Percentiles rank a stretch among this genome's conserved stretches.
Conservation (phyloP, 225 moss, liverwort and hornwort genomes). For the Rhytidiadelphus loreus region DNA sequence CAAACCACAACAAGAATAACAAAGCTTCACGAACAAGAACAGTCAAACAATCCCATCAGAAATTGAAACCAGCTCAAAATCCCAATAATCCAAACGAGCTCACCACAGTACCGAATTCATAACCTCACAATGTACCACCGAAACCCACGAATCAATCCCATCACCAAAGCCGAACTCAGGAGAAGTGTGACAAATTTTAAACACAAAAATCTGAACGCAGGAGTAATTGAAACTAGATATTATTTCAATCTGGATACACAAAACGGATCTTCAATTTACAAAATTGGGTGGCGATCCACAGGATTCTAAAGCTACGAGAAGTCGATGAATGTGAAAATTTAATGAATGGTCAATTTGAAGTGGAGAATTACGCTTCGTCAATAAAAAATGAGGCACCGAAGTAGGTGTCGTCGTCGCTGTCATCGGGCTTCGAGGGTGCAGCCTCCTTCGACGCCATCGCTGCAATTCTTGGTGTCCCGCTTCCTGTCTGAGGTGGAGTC, state of each 20-base stretch:
- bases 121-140: neutral
- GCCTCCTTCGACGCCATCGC: slow-evolving; percentile 8
- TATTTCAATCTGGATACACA: neutral
- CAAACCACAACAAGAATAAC: neutral
- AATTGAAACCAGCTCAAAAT: neutral
- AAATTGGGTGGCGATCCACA: neutral
- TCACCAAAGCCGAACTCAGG: neutral
- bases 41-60: neutral
- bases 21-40: neutral
- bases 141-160: neutral
- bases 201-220: neutral
- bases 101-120: neutral
- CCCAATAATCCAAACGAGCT: neutral
- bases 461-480: neutral
- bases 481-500: neutral
- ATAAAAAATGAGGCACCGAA: slow-evolving; percentile 42
- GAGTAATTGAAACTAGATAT: neutral
- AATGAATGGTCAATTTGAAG: neutral
- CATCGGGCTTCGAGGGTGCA: neutral
- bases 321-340: neutral
- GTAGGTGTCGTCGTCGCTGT: slow-evolving; percentile 27
- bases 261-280: neutral
- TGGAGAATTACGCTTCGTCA: slow-evolving; percentile 20
- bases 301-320: neutral
- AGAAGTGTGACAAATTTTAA: neutral